Conservation (phyloP, 306 rosid genomes). For the Corylus heterophylla region DNA sequence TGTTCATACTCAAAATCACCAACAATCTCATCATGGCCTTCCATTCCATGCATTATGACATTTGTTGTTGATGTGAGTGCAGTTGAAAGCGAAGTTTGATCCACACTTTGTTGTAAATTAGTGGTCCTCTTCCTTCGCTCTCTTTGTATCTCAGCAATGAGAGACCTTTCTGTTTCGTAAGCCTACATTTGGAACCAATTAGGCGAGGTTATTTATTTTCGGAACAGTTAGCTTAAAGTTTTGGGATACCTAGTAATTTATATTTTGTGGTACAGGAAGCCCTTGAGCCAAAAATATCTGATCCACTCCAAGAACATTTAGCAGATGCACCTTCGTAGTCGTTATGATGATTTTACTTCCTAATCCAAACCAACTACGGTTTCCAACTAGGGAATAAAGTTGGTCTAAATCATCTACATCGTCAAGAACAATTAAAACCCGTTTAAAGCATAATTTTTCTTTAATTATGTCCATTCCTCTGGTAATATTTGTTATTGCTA, state of each 20-base stretch:
- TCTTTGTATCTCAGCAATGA: constrained; percentile 12
- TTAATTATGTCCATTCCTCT: constrained; percentile 9
- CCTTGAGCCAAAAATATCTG: neutral
- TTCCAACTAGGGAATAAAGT: constrained; percentile 1
- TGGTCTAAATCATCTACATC: constrained; percentile 12
- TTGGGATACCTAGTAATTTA: no score
- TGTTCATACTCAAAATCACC: neutral
- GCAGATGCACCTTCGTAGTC: neutral
- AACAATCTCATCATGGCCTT: neutral
- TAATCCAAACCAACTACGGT: constrained; percentile 1
- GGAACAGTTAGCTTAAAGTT: neutral
- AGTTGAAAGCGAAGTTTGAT: neutral
- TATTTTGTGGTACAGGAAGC: neutral
- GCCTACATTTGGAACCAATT: constrained; percentile 16
- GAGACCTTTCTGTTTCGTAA: neutral
- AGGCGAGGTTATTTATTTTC: neutral
- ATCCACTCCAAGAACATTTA: neutral
- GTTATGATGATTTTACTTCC: constrained; percentile 30
- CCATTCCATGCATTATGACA: neutral
- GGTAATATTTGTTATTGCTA: neutral
- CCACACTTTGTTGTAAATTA: neutral
- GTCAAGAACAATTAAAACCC: constrained; percentile 18
- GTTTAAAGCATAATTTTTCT: neutral
- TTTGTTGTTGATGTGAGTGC: neutral
- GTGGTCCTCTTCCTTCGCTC: neutral